phyloP scores from a whole-genome alignment of 2,329 filamentous ascomycete species.

The Chrysoporthe austroafricana region DNA sequence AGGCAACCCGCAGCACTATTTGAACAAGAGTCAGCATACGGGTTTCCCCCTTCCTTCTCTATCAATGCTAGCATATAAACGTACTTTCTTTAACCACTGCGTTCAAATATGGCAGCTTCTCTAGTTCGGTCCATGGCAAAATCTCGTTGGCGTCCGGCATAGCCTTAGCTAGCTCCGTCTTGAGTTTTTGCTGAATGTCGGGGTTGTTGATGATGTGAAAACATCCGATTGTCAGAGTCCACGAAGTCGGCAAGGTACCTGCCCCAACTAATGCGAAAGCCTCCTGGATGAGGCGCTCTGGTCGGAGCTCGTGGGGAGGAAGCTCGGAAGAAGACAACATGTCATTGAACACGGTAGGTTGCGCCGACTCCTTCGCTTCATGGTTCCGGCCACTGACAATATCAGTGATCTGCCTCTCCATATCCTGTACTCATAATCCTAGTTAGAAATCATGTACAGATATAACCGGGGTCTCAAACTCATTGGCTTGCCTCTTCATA shows the following conservation, averaged over 20 bases:
- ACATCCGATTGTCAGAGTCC: not conserved
- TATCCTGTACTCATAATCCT: not conserved
- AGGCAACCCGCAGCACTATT: constrained; percentile 1
- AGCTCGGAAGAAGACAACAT: constrained; percentile 10
- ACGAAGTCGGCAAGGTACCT: constrained; percentile 3
- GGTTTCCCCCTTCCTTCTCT: not conserved
- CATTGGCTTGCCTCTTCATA: not conserved
- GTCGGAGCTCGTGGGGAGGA: not conserved
- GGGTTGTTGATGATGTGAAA: constrained; percentile 7
- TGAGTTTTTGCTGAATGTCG: not conserved
- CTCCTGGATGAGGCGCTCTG: constrained; percentile 9
- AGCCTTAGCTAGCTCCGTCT: not conserved
- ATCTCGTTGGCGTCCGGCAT: constrained; percentile 8
- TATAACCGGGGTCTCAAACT: not conserved
- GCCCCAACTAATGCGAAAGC: constrained; percentile 4
- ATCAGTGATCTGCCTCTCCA: constrained; percentile 1
- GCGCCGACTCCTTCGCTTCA: not conserved
- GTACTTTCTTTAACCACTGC: constrained; percentile 8
- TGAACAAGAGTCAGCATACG: not conserved
- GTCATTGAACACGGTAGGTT: constrained; percentile 2
- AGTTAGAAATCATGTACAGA: not conserved
- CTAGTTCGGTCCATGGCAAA: not conserved
- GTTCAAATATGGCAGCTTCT: constrained; percentile 11
- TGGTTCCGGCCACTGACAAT: not conserved
- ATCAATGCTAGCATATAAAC: not conserved